Evolutionary conservation across 805 yeast species (phyloP), one percentile per base, ranked within the genome.

Genomic region (Ogataea siamensis): DNA sequence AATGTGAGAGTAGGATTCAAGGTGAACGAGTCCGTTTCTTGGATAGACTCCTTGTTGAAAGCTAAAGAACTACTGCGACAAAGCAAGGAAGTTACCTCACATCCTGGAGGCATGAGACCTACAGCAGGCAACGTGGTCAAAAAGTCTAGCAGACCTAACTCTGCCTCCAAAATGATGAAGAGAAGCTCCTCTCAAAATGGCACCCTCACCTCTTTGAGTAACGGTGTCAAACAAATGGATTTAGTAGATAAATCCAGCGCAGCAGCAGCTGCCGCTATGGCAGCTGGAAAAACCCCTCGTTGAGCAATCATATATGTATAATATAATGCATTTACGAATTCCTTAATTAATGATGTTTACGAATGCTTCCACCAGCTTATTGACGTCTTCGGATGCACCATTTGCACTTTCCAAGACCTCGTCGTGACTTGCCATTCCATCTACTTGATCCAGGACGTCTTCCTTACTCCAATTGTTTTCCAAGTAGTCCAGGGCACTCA

Each of bases 381-480:
- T 80, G 21, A 91, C 89, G 60, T 91, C 97, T 33, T 70, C 58
- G 0, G 96, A 84, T 0, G 97, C 97, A 41, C 66, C 74, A 32
- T 73, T 70, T 9, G 96, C 96, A 34, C 80, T 80, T 50, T 83
- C 87, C 38, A 91, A 68, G 1, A 91, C 99, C 63, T 91, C 99
- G n/a, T 70, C 83, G 58, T 91, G 98, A 39, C 80, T 80, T 6
- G 98, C 96, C 70, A 79, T 83, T 12, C 95, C 95, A 21, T 73
- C 73, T 37, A 78, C 76, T 39, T 60, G 57, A 32, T 50, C 51
- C 20, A 37, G 39, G 51, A 80, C 55, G 1, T 79, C 68, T 14
- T 59, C 60, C 21, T 20, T 13, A 5, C 46, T 45, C 12, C 10
- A 18, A 3, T n/a, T 16, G 1, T 41, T 28, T 3, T 35, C 26